These are phyloP conservation scores for Elsinoe batatas DNA, from an alignment of 2,329 filamentous ascomycete genomes.

Conservation along the genomic window DNA sequence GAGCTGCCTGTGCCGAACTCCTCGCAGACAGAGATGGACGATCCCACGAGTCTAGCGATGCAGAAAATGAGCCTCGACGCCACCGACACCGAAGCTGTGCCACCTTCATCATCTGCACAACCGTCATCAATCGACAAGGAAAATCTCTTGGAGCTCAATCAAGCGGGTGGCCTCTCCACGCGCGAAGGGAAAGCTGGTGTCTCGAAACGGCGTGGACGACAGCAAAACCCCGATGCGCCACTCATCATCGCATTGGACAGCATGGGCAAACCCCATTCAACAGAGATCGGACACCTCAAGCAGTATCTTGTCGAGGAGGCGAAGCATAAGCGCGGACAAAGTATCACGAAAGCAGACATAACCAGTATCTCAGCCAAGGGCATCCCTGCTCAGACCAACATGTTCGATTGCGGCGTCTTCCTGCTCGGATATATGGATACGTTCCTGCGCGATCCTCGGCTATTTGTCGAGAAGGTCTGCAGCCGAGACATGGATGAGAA, in stretches of 20 bases:
- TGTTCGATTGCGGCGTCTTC: slow-evolving; percentile 81
- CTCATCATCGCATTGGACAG: slow-evolving; percentile 85
- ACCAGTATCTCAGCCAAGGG: slow-evolving; percentile 59
- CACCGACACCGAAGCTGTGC: not conserved
- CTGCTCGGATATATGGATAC: slow-evolving; percentile 74
- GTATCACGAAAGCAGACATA: slow-evolving; percentile 37
- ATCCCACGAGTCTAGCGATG: slow-evolving; percentile 9
- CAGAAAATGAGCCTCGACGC: not conserved
- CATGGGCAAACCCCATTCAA: slow-evolving; percentile 53
- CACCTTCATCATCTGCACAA: not conserved
- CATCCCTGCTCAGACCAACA: slow-evolving; percentile 74
- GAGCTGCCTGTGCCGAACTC: not conserved
- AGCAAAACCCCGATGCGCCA: slow-evolving; percentile 34
- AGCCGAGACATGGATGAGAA: slow-evolving; percentile 50
- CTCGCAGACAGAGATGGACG: not conserved
- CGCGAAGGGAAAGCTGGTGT: not conserved
- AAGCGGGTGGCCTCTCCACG: not conserved
- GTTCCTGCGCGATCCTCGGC: slow-evolving; percentile 66
- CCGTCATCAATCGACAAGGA: not conserved
- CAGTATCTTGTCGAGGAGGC: slow-evolving; percentile 71
- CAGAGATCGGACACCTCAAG: slow-evolving; percentile 58
- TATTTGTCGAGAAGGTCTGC: slow-evolving; percentile 58
- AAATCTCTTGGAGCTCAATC: too few relatives aligned
- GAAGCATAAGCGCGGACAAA: slow-evolving; percentile 47
- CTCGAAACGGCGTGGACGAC: not conserved